Base-by-base conservation (phyloP, 192 early-diverging fungal genomes). In the Entomortierella beljakovae region DNA sequence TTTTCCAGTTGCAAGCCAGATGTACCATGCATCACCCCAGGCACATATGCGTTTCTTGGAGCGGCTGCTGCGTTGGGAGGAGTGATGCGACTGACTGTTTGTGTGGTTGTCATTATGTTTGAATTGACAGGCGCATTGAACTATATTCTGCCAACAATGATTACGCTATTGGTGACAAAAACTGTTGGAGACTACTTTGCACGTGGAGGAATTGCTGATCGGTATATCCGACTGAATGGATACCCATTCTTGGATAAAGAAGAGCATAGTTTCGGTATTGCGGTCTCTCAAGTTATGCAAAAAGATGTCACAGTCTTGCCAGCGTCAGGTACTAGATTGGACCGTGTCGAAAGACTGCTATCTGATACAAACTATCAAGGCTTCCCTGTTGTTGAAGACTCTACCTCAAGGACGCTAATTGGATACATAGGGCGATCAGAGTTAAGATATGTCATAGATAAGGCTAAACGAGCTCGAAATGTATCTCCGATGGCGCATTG, bases 91-190 rank as follows among this genome's bases (percentile, higher is more conserved):
- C 26, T 84, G 46, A 84, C 82, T 1, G 91, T 94, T 4, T 92
- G 92, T 26, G 83, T 96, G 23, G 95, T 96, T 0, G 97, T 99
- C 11, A 98, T 99, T 77, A 97, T 98, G 96, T 99, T 98, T 83
- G 98, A 99, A 74, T 83, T 99, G 61, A 99, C 98, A 0, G 96
- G 96, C 20, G 94, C 97, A 2, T 81, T 99, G 26, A 93, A 93
- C 16, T 99, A 97, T 74, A 88, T 92, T 50, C 84, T 97, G 37
- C 91, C 91, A 1, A 90, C 89, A 2, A 89, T 92, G 85, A 91
- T 94, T 61, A 90, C 90, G 28, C 83, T 94, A 22, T 90, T 94
- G 88, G 88, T 93, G 9, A 92, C 92, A 10, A 89, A 91, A 42
- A 83, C 90, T 37, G 87, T 93, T 8, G 92, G 90, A 37, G 94